A percentile compares a stretch with the other conserved stretches of the same genome.
Evolutionary conservation across 495 filamentous ascomycete genomes (phyloP).

Genomic region (Penicillium herquei): DNA sequence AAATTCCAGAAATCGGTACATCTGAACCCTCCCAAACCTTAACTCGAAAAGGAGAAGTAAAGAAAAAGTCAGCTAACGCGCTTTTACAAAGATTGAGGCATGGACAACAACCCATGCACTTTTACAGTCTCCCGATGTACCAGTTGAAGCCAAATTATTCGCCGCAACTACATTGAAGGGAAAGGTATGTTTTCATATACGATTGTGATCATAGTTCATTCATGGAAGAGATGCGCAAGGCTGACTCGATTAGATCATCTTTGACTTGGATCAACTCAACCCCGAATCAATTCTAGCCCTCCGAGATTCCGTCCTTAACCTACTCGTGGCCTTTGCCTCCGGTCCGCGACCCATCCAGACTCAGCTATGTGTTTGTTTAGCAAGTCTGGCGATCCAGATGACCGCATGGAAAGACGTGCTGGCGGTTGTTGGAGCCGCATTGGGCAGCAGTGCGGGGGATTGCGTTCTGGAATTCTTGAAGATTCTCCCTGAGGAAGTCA

Average conservation of each 20-base stretch:
- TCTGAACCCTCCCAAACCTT: slow-evolving; percentile 13
- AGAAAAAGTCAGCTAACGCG: background rate
- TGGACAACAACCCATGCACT: slow-evolving; percentile 87
- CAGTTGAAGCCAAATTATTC: slow-evolving; percentile 86
- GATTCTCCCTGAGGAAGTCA: slow-evolving; percentile 97
- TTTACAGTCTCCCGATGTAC: slow-evolving; percentile 68
- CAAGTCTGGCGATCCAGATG: slow-evolving; percentile 95
- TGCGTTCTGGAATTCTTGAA: slow-evolving; percentile 93
- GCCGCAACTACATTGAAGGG: slow-evolving; percentile 96
- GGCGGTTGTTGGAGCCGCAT: slow-evolving; percentile 68
- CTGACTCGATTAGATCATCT: slow-evolving; percentile 64
- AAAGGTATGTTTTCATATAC: slow-evolving; percentile 64
- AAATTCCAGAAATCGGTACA: slow-evolving; percentile 97
- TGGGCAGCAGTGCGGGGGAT: slow-evolving; percentile 75
- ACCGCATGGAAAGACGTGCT: slow-evolving; percentile 93
- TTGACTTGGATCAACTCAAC: slow-evolving; percentile 83
- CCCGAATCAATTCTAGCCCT: slow-evolving; percentile 68
- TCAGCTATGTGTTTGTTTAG: slow-evolving; percentile 92
- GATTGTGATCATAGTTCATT: background rate
- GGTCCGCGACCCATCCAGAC: slow-evolving; percentile 90
- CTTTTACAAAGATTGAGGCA: slow-evolving; percentile 64
- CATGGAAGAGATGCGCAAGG: background rate
- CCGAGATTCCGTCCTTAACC: slow-evolving; percentile 75
- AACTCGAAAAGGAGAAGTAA: background rate
- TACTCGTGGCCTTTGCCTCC: slow-evolving; percentile 72